Base-by-base conservation (phyloP, 257 asterid species). In the Solanum paucissectum region DNA sequence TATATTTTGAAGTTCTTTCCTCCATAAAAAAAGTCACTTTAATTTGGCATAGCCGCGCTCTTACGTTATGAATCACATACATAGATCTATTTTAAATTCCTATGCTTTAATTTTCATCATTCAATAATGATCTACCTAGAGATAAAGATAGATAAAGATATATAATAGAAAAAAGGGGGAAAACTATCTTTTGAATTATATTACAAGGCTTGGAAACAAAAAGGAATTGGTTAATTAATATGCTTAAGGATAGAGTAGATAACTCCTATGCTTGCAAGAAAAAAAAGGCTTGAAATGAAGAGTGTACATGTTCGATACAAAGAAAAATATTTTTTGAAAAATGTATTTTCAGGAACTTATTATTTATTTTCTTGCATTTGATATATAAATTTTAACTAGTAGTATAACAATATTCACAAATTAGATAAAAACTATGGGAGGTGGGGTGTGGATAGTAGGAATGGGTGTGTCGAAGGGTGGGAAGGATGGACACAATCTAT, bases 1-100 rank as follows among this genome's bases (percentile, higher is more conserved):
- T 81, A 37, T 38, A 81, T 44, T 81, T 81, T 81, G 66, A 81
- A 81, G 18, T 81, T 81, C 29, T 81, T 81, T 81, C 16, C 85
- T 27, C 66, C 9, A 13, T 14, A 6, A 46, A 46, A 79, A 81
- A 13, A 20, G 44, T 49, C 42, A 81, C 85, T 81, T 81, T 81
- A 81, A 46, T 81, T 81, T 81, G 85, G 85, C 85, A 81, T 81
- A 27, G 68, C 84, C 84, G 84, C 84, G 84, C 85, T 14, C 85
- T 81, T 81, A 81, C 85, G 85, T 81, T 81, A 46, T 81, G 85
- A 81, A 46, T 81, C 85, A 46, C 66, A 81, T 5, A 46, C 29
- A 14, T 27, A 34, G 6, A 44, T 46, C 60, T 46, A 12, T 71
- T 32, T 66, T 42, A 79, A 25, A 46, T 46, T 25, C 52, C 14